These are phyloP conservation scores for Rhytidiadelphus loreus DNA, from an alignment of 225 moss, liverwort and hornwort species.

Conservation along the genomic window DNA sequence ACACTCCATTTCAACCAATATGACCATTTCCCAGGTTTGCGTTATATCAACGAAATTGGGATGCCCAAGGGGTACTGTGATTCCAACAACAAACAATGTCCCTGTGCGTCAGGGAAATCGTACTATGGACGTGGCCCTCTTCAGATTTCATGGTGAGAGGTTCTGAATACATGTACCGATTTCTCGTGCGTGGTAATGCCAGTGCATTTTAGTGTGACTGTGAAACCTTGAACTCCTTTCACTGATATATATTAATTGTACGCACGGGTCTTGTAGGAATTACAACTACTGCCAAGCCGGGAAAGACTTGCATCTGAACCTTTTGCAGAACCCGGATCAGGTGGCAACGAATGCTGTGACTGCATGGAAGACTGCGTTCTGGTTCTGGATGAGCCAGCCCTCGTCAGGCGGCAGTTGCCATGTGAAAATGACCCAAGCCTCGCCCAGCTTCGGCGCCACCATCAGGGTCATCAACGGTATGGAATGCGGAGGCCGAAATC, in stretches of 20 bases:
- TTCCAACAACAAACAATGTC: background rate
- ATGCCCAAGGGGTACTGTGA: background rate
- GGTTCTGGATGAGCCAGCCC: background rate
- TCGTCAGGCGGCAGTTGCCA: background rate
- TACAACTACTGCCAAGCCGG: background rate
- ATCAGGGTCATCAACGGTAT: background rate
- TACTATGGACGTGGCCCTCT: background rate
- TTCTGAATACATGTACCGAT: background rate
- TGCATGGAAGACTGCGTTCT: background rate
- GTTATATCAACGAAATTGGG: background rate
- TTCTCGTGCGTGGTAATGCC: background rate
- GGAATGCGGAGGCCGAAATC: background rate
- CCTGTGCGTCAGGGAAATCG: background rate
- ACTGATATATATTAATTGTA: background rate
- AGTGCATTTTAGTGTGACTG: background rate
- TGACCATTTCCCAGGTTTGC: background rate
- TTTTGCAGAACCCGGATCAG: background rate
- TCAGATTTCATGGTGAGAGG: background rate
- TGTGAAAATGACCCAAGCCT: background rate
- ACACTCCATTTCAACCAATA: background rate
- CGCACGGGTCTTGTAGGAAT: background rate
- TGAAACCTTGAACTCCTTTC: background rate
- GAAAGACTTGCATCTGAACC: background rate
- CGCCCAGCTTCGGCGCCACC: background rate
- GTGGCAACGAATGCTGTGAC: background rate